These are phyloP conservation scores for Gastrodia elata DNA, from an alignment of 106 monocot species.

Conservation along the genomic window DNA sequence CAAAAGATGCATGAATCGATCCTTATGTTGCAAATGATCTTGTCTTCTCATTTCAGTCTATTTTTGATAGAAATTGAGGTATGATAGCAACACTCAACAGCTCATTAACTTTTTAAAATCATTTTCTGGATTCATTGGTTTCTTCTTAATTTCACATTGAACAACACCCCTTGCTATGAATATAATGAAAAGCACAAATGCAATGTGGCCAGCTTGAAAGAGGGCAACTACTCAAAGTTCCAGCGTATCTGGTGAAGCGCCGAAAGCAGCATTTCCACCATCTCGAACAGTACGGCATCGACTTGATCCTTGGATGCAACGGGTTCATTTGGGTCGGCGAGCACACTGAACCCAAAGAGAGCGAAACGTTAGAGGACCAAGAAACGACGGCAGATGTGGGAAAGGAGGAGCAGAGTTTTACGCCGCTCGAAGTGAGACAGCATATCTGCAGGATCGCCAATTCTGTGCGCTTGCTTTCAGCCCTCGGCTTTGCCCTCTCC, in stretches of 20 bases:
- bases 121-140: too few relatives aligned
- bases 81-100: background rate
- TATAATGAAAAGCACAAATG: too few relatives aligned
- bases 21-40: too few relatives aligned
- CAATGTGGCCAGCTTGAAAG: conserved; percentile 57
- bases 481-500: conserved; percentile 68
- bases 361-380: conserved; percentile 26
- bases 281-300: conserved; percentile 65
- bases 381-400: conserved; percentile 6
- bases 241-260: conserved; percentile 79
- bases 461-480: conserved; percentile 58
- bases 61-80: background rate
- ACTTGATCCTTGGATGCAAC: conserved; percentile 91
- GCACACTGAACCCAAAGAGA: conserved; percentile 36
- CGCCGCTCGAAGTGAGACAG: conserved; percentile 47
- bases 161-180: too few relatives aligned
- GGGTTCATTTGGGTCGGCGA: conserved; percentile 91
- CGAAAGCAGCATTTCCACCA: conserved; percentile 96
- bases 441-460: conserved; percentile 84
- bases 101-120: too few relatives aligned
- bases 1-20: too few relatives aligned
- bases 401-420: conserved; percentile 16
- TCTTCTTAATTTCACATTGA: too few relatives aligned
- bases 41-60: background rate
- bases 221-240: conserved; percentile 70